Evolutionary conservation across 176 grass and related monocot genomes (phyloP).

Genomic region (Lolium multiflorum): DNA sequence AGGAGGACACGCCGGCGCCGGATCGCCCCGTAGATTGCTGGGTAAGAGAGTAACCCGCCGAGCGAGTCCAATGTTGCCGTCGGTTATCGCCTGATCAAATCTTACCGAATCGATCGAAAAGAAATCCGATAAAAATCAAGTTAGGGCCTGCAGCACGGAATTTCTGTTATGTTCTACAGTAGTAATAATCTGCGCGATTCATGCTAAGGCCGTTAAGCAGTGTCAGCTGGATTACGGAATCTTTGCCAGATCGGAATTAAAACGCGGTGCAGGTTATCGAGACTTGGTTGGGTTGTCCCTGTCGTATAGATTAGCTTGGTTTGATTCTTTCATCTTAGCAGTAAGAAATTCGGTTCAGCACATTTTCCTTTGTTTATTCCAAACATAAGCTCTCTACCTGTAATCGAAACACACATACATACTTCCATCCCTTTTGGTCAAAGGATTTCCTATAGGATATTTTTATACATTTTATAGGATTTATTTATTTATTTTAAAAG

Average conservation of each 20-base stretch:
- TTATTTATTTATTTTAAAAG: too few species aligned
- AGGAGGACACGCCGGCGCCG: slow-evolving; percentile 20
- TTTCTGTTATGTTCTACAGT: not conserved
- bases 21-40: slow-evolving; percentile 28
- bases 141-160: not conserved
- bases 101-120: not conserved
- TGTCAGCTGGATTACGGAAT: not conserved
- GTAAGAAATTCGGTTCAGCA: not conserved
- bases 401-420: too few species aligned
- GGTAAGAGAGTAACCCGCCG: slow-evolving; percentile 23
- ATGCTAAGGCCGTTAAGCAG: not conserved
- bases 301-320: not conserved
- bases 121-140: not conserved
- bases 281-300: too few species aligned
- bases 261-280: not conserved
- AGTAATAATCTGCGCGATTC: not conserved
- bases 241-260: slow-evolving; percentile 4
- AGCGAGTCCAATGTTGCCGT: not conserved
- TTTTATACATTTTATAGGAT: too few species aligned
- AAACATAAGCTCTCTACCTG: not conserved
- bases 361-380: not conserved
- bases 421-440: not conserved
- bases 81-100: not conserved
- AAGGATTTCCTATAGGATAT: too few species aligned
- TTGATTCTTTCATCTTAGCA: not conserved